Conservation (phyloP, 164 flowering plant genomes). For the Tetracentron sinense region DNA sequence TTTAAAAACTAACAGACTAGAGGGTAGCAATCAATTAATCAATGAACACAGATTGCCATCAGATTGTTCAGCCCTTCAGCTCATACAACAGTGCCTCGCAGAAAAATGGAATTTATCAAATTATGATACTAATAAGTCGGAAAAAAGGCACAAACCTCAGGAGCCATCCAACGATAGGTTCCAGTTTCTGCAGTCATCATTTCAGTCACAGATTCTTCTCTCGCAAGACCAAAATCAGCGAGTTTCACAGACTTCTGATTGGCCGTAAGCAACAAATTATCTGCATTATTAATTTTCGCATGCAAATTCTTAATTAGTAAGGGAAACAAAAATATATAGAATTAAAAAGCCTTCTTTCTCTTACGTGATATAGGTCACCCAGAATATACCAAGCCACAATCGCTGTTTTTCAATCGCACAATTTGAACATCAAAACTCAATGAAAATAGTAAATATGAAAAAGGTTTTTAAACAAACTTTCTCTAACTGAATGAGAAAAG, state of each 20-base stretch:
- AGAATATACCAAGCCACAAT: background rate
- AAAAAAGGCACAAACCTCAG: slow-evolving; percentile 59
- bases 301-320: slow-evolving; percentile 1
- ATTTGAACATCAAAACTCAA: background rate
- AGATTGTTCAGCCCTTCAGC: no score
- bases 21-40: background rate
- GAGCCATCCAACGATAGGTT: slow-evolving; percentile 99
- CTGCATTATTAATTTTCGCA: slow-evolving; percentile 38
- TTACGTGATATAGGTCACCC: background rate
- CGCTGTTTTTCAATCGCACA: background rate
- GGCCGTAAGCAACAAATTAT: slow-evolving; percentile 85
- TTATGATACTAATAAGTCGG: background rate
- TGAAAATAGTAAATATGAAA: no score
- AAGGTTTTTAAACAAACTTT: no score
- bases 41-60: background rate
- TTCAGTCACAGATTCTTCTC: slow-evolving; percentile 92
- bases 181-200: slow-evolving; percentile 99
- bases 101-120: background rate
- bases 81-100: background rate
- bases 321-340: background rate
- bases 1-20: no score
- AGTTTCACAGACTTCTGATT: slow-evolving; percentile 83
- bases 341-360: background rate
- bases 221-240: slow-evolving; percentile 97
- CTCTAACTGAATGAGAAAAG: no score